Evolutionary conservation across 371 early-diverging fungal genomes (phyloP), one percentile per base, ranked within the genome.

Genomic region (Rhizopus delemar): DNA sequence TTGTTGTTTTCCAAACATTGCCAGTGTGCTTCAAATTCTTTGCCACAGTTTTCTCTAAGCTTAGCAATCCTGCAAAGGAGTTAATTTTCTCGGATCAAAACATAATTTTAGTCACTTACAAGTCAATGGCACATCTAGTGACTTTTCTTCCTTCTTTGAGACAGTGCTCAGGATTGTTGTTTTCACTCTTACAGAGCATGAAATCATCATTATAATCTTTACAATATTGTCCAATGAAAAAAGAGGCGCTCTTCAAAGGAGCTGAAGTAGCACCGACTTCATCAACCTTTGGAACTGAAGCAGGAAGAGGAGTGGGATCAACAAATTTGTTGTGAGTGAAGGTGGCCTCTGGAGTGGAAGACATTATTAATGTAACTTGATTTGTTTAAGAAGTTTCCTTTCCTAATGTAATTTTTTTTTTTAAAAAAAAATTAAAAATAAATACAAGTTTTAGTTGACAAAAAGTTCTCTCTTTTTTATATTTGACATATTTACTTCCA

Each of bases 141-240:
- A 96, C 97, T 64, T 92, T 92, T 65, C 96, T 86, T 13, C 98
- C 98, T 65, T 96, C 97, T 77, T 86, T 84, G 59, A 96, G 77
- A 69, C 97, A 98, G 64, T 92, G 90, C 59, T 84, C 81, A 15
- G 98, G 98, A 67, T 95, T 90, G 62, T 84, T 82, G 77, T 84
- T 90, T 68, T 95, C 95, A 64, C 83, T 78, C 82, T 96, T 98
- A 86, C 98, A 97, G 52, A 93, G 85, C 93, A 98, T 93, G 69
- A 91, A 98, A 73, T 98, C 98, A 63, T 96, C 95, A 65, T 87
- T 90, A 82, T 92, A 95, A 57, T 87, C 89, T 74, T 91, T 88
- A 89, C 98, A 98, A 69, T 87, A 85, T 53, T 84, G 75, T 41
- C 91, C 93, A 68, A 97, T 90, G 74, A 91, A 92, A 75, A 89